These are phyloP conservation scores for Venturia oleaginea DNA, from an alignment of 2,329 filamentous ascomycete genomes.

Conservation along the genomic window DNA sequence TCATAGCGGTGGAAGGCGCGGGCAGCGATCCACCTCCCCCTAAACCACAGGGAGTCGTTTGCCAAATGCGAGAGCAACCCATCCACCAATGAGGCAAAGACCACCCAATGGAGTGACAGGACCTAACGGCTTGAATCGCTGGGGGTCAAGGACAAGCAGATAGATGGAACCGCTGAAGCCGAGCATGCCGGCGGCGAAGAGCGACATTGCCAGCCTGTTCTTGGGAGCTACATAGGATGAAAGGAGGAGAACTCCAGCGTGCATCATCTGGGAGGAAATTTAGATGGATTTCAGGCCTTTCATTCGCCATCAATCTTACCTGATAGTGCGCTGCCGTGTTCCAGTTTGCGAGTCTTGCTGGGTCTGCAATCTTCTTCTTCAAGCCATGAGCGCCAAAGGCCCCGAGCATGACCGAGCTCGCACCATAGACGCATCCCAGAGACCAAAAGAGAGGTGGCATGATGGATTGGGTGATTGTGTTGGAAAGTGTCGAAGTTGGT, in stretches of 20 bases:
- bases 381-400: conserved; percentile 62
- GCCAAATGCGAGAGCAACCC: conserved; percentile 41
- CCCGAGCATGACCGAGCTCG: conserved; percentile 50
- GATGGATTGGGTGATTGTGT: background rate
- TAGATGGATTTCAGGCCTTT: background rate
- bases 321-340: conserved; percentile 59
- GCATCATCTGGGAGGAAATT: conserved; percentile 43
- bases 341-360: conserved; percentile 51
- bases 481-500: background rate
- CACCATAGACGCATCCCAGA: conserved; percentile 54
- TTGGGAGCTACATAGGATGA: conserved; percentile 43
- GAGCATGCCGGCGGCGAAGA: conserved; percentile 48
- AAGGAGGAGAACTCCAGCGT: conserved; percentile 52
- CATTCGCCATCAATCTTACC: conserved; percentile 29
- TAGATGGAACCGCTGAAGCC: conserved; percentile 61
- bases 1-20: background rate
- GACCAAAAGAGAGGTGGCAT: conserved; percentile 42
- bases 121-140: conserved; percentile 50
- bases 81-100: conserved; percentile 55
- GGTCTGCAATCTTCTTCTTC: conserved; percentile 52
- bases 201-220: conserved; percentile 44
- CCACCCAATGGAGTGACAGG: conserved; percentile 59
- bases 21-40: background rate
- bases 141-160: conserved; percentile 52
- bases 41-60: conserved; percentile 19